phyloP scores from a whole-genome alignment of 2,329 filamentous ascomycete genomes.

The Emmonsiellopsis sp. region DNA sequence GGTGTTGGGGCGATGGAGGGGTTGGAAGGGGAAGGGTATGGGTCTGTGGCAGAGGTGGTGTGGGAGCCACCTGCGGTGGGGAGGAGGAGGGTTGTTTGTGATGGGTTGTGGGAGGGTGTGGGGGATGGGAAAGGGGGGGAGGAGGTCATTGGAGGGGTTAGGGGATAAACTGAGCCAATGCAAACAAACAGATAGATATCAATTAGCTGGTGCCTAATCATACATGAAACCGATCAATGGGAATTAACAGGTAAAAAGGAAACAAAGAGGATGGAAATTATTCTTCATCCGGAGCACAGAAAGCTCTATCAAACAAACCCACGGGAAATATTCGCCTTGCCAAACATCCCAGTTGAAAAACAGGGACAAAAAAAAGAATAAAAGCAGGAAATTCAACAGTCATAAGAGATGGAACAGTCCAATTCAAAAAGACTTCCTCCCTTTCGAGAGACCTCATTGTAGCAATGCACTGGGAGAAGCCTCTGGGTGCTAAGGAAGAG shows the following conservation, averaged over 20 bases:
- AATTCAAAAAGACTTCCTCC: no score
- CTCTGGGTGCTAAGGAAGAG: no score
- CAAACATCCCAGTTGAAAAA: neutral
- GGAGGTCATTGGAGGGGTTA: neutral
- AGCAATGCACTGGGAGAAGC: no score
- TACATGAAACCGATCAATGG: neutral
- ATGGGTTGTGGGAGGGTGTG: neutral
- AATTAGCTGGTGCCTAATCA: neutral
- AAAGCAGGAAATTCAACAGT: no score
- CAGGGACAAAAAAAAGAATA: neutral
- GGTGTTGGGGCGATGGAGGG: conserved; percentile 16
- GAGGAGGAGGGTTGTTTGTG: conserved; percentile 19
- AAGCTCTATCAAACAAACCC: neutral
- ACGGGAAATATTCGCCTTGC: neutral
- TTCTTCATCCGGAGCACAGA: no score
- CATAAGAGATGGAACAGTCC: no score
- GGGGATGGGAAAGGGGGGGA: neutral
- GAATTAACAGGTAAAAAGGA: neutral
- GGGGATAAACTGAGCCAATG: no score
- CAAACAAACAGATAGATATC: neutral
- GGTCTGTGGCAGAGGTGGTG: conserved; percentile 28
- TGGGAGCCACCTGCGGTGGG: conserved; percentile 27
- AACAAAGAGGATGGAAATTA: neutral
- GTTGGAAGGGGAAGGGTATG: conserved; percentile 16
- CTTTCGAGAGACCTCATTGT: no score